These are phyloP conservation scores for Berkeleyomyces basicola DNA, from an alignment of 2,329 filamentous ascomycete species.

Conservation along the genomic window DNA sequence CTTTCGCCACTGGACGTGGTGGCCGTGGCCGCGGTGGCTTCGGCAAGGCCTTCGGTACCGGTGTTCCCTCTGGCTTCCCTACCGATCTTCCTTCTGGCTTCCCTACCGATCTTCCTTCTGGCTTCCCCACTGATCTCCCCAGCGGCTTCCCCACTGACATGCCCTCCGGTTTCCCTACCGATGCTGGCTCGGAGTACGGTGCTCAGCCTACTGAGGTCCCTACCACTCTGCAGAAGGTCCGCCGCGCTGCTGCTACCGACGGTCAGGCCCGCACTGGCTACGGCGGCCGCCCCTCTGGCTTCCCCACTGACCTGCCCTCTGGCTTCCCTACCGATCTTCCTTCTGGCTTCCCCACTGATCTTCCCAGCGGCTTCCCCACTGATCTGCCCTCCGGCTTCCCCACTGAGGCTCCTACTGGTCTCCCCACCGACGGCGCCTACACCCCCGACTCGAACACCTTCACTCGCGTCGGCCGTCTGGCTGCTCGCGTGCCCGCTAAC, in stretches of 20 bases:
- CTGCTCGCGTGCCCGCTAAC: constrained; percentile 3
- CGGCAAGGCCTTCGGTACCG: not conserved
- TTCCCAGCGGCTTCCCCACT: constrained; percentile 1
- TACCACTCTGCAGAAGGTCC: constrained; percentile 8
- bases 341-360: not conserved
- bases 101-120: not conserved
- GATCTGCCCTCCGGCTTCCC: not conserved
- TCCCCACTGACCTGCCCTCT: not conserved
- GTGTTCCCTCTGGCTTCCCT: not conserved
- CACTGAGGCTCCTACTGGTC: not conserved
- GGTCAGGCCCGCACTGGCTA: not conserved
- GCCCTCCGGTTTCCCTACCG: not conserved
- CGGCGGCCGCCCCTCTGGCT: not conserved
- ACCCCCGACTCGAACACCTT: not conserved
- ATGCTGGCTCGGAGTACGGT: too few relatives aligned
- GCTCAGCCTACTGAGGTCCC: not conserved
- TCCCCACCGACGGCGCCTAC: not conserved
- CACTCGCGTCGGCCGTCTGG: not conserved
- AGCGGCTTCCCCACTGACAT: constrained; percentile 1
- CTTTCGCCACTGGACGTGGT: too few relatives aligned
- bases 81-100: not conserved
- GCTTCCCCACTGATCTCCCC: not conserved
- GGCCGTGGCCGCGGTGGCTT: too few relatives aligned
- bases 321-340: not conserved
- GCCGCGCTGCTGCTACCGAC: not conserved